phyloP scores from a whole-genome alignment of 306 rosid genomes.

The Trichosanthes cucumerina region DNA sequence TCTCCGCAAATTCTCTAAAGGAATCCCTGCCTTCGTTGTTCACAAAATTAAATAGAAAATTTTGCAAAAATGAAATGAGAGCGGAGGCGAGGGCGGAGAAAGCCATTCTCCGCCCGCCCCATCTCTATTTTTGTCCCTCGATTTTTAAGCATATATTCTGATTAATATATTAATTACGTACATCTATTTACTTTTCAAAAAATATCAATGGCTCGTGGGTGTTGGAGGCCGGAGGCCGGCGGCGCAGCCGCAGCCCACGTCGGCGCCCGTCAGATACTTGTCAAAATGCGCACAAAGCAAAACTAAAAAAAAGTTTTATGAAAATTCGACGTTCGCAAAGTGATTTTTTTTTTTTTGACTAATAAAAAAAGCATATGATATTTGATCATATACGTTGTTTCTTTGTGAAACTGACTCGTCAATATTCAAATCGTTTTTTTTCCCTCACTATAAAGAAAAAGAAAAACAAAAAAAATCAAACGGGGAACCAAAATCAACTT shows the following conservation, averaged over 20 bases:
- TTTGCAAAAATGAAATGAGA: too few species aligned
- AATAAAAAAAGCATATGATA: not conserved
- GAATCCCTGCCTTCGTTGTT: too few species aligned
- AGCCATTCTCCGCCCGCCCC: too few species aligned
- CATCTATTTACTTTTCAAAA: not conserved
- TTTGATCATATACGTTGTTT: not conserved
- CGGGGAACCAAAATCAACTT: not conserved
- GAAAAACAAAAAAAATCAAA: not conserved
- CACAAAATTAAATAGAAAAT: too few species aligned
- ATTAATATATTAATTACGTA: too few species aligned
- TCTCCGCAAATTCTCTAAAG: too few species aligned
- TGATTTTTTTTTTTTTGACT: not conserved
- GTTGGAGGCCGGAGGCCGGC: not conserved
- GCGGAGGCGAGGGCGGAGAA: too few species aligned
- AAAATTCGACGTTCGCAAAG: not conserved
- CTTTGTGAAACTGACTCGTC: not conserved
- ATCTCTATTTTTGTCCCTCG: too few species aligned
- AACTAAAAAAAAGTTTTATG: not conserved
- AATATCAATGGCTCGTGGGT: not conserved
- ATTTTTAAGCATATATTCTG: too few species aligned
- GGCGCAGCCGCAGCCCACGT: slow-evolving; percentile 7
- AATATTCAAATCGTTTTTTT: not conserved
- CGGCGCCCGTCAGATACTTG: not conserved
- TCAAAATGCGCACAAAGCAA: not conserved
- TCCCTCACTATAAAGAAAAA: not conserved